A percentile compares a stretch with the other conserved stretches of the same genome.
These are phyloP conservation scores for Spathaspora hagerdaliae DNA, from an alignment of 805 yeast species.

Conservation along the genomic window DNA sequence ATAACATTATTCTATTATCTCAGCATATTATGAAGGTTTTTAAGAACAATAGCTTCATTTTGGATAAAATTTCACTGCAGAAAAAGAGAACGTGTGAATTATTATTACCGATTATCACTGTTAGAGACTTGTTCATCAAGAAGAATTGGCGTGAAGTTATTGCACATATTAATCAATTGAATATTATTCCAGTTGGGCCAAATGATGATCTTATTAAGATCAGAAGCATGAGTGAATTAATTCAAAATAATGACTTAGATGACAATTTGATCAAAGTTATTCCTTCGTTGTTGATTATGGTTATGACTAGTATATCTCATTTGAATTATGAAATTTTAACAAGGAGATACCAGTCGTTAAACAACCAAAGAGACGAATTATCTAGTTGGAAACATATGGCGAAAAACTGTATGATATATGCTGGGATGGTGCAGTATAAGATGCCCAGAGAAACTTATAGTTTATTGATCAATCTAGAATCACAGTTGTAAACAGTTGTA, in stretches of 20 bases:
- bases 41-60: slow-evolving; percentile 55
- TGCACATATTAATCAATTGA: slow-evolving; percentile 51
- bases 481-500: slow-evolving; percentile 23
- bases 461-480: slow-evolving; percentile 61
- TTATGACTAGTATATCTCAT: slow-evolving; percentile 73
- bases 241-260: slow-evolving; percentile 57
- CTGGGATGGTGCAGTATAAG: slow-evolving; percentile 90
- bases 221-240: slow-evolving; percentile 59
- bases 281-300: slow-evolving; percentile 74
- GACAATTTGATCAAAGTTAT: slow-evolving; percentile 73
- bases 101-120: slow-evolving; percentile 62
- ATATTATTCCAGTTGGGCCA: slow-evolving; percentile 57
- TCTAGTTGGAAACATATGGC: slow-evolving; percentile 56
- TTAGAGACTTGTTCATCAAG: slow-evolving; percentile 55
- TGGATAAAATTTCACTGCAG: slow-evolving; percentile 48
- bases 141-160: slow-evolving; percentile 60
- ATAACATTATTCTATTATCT: slow-evolving; percentile 45
- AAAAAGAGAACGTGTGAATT: slow-evolving; percentile 63
- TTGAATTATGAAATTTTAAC: slow-evolving; percentile 43
- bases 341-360: slow-evolving; percentile 38
- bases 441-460: slow-evolving; percentile 87
- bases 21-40: slow-evolving; percentile 41
- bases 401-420: slow-evolving; percentile 86
- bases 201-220: slow-evolving; percentile 51
- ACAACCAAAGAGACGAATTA: slow-evolving; percentile 47